Evolutionary conservation across 805 yeast genomes (phyloP).

Genomic region (Kodamaea kaohsiungensis): DNA sequence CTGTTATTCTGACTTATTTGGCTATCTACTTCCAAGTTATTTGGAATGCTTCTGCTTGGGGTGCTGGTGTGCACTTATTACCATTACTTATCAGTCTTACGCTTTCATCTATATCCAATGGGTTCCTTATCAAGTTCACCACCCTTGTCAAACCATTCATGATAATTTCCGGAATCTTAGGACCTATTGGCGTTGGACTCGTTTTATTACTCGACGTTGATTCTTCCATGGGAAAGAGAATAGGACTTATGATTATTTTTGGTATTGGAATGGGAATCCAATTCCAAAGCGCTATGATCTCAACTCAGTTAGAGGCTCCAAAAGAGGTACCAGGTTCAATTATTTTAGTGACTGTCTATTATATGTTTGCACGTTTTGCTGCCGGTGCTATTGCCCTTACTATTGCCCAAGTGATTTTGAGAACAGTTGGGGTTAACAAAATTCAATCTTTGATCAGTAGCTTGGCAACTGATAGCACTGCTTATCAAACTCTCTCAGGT

Average conservation of each 20-base stretch:
- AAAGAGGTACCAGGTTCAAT: slow-evolving; percentile 13
- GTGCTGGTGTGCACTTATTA: slow-evolving; percentile 37
- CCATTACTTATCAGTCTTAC: slow-evolving; percentile 37
- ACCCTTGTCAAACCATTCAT: slow-evolving; percentile 32
- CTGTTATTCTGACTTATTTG: slow-evolving; percentile 34
- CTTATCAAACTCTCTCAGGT: slow-evolving; percentile 14
- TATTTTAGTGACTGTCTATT: slow-evolving; percentile 15
- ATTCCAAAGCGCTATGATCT: slow-evolving; percentile 27
- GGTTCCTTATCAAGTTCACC: slow-evolving; percentile 29
- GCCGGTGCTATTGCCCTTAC: slow-evolving; percentile 1
- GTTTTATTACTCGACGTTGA: slow-evolving; percentile 25
- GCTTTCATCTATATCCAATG: slow-evolving; percentile 30
- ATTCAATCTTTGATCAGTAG: slow-evolving; percentile 58
- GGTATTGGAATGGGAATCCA: slow-evolving; percentile 39
- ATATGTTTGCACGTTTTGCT: slow-evolving; percentile 11
- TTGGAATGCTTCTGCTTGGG: slow-evolving; percentile 32
- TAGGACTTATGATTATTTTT: slow-evolving; percentile 35
- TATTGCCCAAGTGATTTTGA: slow-evolving; percentile 4
- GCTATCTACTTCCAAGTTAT: slow-evolving; percentile 43
- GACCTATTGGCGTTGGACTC: slow-evolving; percentile 38
- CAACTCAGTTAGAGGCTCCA: slow-evolving; percentile 20
- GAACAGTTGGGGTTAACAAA: slow-evolving; percentile 74
- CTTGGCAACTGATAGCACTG: slow-evolving; percentile 13
- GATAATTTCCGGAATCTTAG: slow-evolving; percentile 29
- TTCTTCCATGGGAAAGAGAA: slow-evolving; percentile 23